phyloP scores from a whole-genome alignment of 306 rosid genomes.

The Cucumis melo region DNA sequence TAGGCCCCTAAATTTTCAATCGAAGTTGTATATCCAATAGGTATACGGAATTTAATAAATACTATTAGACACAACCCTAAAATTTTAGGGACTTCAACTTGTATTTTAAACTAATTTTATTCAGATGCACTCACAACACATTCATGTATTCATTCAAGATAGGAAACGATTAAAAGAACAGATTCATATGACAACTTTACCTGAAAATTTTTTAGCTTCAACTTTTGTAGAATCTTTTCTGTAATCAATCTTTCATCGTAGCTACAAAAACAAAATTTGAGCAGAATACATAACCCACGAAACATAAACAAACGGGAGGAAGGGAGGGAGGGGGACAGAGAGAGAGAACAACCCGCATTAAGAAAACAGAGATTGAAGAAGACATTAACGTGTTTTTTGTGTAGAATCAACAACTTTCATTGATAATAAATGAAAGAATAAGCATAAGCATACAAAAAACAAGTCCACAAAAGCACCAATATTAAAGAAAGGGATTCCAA shows the following conservation, averaged over 20 bases:
- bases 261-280: constrained; percentile 27
- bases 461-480: too few species aligned
- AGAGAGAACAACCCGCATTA: not conserved
- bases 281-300: not conserved
- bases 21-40: not conserved
- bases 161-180: not conserved
- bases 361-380: not conserved
- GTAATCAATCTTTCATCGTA: constrained; percentile 62
- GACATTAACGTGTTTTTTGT: not conserved
- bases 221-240: constrained; percentile 52
- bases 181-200: constrained; percentile 18
- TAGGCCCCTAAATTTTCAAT: not conserved
- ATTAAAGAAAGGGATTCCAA: too few species aligned
- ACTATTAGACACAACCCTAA: too few species aligned
- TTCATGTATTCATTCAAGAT: not conserved
- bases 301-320: not conserved
- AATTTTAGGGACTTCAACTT: too few species aligned
- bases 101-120: too few species aligned
- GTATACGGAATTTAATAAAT: too few species aligned
- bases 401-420: too few species aligned
- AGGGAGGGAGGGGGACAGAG: not conserved
- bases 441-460: too few species aligned
- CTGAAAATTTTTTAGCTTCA: constrained; percentile 85
- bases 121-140: not conserved
- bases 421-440: too few species aligned